These are phyloP conservation scores for Pichia sp. DNA, from an alignment of 1,139 yeast genomes.

Conservation along the genomic window DNA sequence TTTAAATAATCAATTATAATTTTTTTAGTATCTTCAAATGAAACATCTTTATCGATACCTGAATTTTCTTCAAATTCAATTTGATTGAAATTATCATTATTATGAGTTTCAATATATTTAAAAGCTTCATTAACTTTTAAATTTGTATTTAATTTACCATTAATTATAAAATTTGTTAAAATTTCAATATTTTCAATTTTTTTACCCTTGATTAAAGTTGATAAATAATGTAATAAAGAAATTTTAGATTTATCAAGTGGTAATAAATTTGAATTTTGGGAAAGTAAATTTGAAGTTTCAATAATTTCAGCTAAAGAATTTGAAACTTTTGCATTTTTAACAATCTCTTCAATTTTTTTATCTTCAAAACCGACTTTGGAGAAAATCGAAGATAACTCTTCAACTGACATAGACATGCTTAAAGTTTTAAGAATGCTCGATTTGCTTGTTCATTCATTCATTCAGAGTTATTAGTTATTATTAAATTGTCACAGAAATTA, in stretches of 20 bases:
- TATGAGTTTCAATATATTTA: constrained; percentile 50
- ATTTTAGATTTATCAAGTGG: constrained; percentile 43
- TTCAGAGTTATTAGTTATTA: no score
- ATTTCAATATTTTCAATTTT: constrained; percentile 37
- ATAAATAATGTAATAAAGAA: constrained; percentile 68
- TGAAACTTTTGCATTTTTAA: constrained; percentile 80
- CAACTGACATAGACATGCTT: constrained; percentile 23
- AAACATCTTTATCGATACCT: constrained; percentile 77
- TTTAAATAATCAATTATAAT: constrained; percentile 56
- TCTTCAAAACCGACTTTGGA: constrained; percentile 63
- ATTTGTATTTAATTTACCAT: constrained; percentile 55
- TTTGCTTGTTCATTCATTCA: no score
- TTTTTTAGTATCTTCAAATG: constrained; percentile 54
- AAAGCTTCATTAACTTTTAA: constrained; percentile 79
- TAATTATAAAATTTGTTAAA: constrained; percentile 54
- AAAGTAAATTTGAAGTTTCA: constrained; percentile 30
- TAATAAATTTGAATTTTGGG: constrained; percentile 13
- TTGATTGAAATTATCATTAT: constrained; percentile 33
- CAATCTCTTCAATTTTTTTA: constrained; percentile 62
- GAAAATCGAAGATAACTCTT: constrained; percentile 41
- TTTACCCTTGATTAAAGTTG: constrained; percentile 53
- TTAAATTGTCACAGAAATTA: no score
- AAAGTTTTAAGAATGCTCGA: not conserved
- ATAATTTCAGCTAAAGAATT: constrained; percentile 57
- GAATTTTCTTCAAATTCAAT: constrained; percentile 51